Conservation (phyloP, 257 asterid genomes). For the Solanum verrucosum region DNA sequence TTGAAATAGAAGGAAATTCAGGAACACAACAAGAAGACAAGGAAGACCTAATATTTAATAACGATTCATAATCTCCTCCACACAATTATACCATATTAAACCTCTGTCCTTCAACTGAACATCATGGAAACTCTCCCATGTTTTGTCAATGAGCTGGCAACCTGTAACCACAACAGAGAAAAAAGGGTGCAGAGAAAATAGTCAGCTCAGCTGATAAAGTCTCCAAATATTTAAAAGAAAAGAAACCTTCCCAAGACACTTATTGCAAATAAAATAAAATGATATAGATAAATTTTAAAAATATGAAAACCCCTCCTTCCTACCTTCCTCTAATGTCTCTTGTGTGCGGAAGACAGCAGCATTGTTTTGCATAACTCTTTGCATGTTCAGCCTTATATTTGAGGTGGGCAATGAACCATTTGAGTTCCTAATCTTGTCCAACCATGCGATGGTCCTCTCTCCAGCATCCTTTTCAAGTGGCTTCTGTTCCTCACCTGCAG, state of each 20-base stretch:
- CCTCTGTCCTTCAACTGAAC: conserved; percentile 79
- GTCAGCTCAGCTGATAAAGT: neutral
- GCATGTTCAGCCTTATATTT: conserved; percentile 85
- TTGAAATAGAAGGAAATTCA: neutral
- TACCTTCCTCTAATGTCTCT: conserved; percentile 97
- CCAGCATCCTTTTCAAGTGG: conserved; percentile 87
- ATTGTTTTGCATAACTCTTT: conserved; percentile 89
- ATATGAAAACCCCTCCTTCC: neutral
- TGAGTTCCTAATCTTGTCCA: conserved; percentile 90
- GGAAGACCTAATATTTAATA: neutral
- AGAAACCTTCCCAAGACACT: neutral
- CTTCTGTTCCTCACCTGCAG: conserved; percentile 72
- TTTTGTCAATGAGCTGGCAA: conserved; percentile 77
- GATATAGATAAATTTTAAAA: neutral
- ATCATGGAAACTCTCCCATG: conserved; percentile 91
- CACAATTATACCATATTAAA: conserved; percentile 68
- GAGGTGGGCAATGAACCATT: conserved; percentile 92
- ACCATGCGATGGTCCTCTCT: conserved; percentile 84
- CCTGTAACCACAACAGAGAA: conserved; percentile 33
- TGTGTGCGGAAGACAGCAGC: conserved; percentile 99
- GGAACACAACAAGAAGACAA: neutral
- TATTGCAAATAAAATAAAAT: neutral
- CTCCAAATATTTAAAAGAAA: neutral
- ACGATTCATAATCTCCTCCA: neutral
- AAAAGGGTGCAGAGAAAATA: neutral